Base-by-base conservation (phyloP, 257 asterid genomes). In the Jaltomata sinuosa region DNA sequence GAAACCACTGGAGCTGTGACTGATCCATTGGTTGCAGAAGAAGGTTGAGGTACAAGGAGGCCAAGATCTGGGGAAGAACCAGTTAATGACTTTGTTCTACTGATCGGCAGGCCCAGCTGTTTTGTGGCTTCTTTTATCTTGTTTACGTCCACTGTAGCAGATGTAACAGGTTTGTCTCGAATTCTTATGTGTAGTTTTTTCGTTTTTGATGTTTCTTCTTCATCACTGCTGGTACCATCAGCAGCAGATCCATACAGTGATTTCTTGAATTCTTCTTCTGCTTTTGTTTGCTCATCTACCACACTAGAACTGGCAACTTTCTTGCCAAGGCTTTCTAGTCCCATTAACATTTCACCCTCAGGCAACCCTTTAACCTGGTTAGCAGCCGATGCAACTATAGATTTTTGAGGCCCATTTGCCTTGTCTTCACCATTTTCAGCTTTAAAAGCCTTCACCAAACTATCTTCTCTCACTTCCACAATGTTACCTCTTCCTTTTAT, bases 41-140 rank as follows among this genome's bases (percentile, higher is more conserved):
- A 85, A 81, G 95, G 91, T 87, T 90, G 98, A 87, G 98, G 92
- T 82, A 87, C 86, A 86, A 89, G 90, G 42, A 85, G 84, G 82
- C 97, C 91, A 80, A 93, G 91, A 87, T 97, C 98, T 49, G 93
- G 93, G 50, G 94, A 88, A 72, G 97, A 88, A 85, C 94, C 92
- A 69, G 98, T 92, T 79, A 82, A 67, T 87, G 99, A 94, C 92
- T 94, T 97, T 55, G 99, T 91, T 88, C 94, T 89, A 84, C 96
- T 86, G 83, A 97, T 87, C 16, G 99, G 98, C 86, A 90, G 84
- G 79, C 96, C 96, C 77, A 96, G 83, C 89, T 95, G 98, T 88
- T 90, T 97, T 11, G 99, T 97, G 82, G 99, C 99, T 93, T 97
- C 98, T 88, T 95, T 97, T 84, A 97, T 97, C 92, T 94, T 97